Conservation (phyloP, 306 rosid genomes). For the Sesbania bispinosa region DNA sequence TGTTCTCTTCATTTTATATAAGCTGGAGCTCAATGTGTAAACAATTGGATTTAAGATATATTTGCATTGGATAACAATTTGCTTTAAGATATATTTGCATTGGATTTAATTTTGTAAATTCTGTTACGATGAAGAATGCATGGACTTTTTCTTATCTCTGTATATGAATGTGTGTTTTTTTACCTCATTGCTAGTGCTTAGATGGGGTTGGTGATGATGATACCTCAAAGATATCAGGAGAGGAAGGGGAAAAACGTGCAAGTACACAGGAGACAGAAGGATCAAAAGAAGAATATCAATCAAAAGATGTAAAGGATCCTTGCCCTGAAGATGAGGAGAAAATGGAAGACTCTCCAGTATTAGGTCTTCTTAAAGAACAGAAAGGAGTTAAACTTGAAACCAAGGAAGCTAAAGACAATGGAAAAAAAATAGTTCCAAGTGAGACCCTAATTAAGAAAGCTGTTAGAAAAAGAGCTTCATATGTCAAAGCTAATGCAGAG, state of each 20-base stretch:
- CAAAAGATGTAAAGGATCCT: conserved; percentile 45
- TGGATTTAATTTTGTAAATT: conserved; percentile 1
- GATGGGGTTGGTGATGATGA: conserved; percentile 57
- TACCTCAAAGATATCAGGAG: conserved; percentile 49
- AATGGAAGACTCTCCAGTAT: conserved; percentile 77
- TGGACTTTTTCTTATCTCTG: not conserved
- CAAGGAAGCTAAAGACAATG: conserved; percentile 44
- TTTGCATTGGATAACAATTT: not conserved
- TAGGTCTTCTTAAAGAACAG: conserved; percentile 58
- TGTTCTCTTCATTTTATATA: not conserved
- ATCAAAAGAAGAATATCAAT: conserved; percentile 39
- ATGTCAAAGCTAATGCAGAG: conserved; percentile 82
- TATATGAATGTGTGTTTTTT: conserved; percentile 8
- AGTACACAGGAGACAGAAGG: conserved; percentile 42
- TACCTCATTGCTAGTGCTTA: conserved; percentile 46
- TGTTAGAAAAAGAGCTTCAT: conserved; percentile 60
- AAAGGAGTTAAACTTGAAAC: conserved; percentile 40
- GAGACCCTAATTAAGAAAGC: conserved; percentile 70
- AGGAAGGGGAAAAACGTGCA: conserved; percentile 43
- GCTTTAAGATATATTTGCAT: not conserved
- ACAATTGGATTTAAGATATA: not conserved
- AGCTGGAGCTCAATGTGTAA: not conserved
- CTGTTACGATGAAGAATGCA: conserved; percentile 7
- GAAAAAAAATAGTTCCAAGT: conserved; percentile 46
- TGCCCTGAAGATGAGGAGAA: conserved; percentile 54